A percentile compares a stretch with the other conserved stretches of the same genome.
phyloP scores from a whole-genome alignment of 2,329 filamentous ascomycete genomes.

The Fusarium robinianum region DNA sequence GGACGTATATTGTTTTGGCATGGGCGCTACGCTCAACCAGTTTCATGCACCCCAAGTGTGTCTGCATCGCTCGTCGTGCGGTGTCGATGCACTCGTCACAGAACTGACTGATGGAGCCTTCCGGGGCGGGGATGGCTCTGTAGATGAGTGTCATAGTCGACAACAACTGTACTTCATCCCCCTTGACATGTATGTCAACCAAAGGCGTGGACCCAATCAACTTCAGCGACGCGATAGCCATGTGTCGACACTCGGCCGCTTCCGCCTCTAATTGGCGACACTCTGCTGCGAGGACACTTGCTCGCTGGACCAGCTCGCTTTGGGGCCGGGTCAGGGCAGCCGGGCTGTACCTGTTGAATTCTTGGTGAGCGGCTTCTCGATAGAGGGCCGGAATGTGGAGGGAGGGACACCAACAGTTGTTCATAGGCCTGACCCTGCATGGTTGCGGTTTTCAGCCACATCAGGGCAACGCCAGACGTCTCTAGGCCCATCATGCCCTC shows the following conservation, averaged over 20 bases:
- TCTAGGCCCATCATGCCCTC: slow-evolving; percentile 46
- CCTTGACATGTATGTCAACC: slow-evolving; percentile 50
- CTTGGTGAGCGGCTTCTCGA: slow-evolving; percentile 6
- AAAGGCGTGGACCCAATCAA: slow-evolving; percentile 46
- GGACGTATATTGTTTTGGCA: slow-evolving; percentile 53
- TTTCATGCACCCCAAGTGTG: slow-evolving; percentile 52
- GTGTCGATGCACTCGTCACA: slow-evolving; percentile 54
- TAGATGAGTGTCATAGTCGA: slow-evolving; percentile 57
- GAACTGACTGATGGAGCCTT: slow-evolving; percentile 50
- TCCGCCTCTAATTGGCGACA: slow-evolving; percentile 45
- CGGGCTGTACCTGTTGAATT: slow-evolving; percentile 53
- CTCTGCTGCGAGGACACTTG: slow-evolving; percentile 45
- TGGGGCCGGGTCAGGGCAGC: slow-evolving; percentile 48
- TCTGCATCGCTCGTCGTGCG: slow-evolving; percentile 53
- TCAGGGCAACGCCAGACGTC: slow-evolving; percentile 47
- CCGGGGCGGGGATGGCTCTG: slow-evolving; percentile 53
- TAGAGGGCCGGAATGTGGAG: neutral
- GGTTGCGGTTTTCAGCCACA: slow-evolving; percentile 60
- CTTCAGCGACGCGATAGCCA: slow-evolving; percentile 45
- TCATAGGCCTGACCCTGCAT: slow-evolving; percentile 65
- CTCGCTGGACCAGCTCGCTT: slow-evolving; percentile 47
- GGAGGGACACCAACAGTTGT: slow-evolving; percentile 41
- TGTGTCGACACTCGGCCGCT: slow-evolving; percentile 42
- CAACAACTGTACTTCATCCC: slow-evolving; percentile 54
- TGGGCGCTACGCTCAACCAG: slow-evolving; percentile 47